Evolutionary conservation across 441 rosid species (phyloP), one percentile per base, ranked within the genome.

Genomic region (Kokia cookei): DNA sequence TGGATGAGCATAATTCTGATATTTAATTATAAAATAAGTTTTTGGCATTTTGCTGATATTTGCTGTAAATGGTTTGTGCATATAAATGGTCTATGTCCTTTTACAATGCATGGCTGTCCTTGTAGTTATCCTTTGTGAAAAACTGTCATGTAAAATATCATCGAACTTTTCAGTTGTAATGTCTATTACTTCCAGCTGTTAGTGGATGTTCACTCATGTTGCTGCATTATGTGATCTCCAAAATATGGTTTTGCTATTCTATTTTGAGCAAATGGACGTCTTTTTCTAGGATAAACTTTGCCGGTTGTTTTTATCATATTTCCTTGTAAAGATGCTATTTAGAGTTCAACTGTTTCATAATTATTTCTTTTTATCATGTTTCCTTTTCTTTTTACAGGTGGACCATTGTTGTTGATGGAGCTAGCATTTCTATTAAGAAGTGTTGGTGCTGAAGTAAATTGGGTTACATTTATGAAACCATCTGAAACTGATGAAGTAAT

Each of bases 351-450:
- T 35, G 15, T 47, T 50, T 61, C 26, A 43, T 57, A 61, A 14
- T 17, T 13, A 13, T 68, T 42, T 68, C 50, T 43, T 55, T 15
- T 69, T 32, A 26, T 55, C 24, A 65, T 26, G 17, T 26, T 74
- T 65, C 61, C 24, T 45, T 74, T 65, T 24, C 19, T 53, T 26
- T 73, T 72, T 71, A 48, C 69, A 85, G 91, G 92, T 66, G 92
- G 92, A 47, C 92, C 90, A 11, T 77, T 88, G 78, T 54, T 86
- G 82, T 82, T 88, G 79, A 86, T 88, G 90, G 92, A 88, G 79
- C 81, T 86, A 43, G 90, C 90, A n/a, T 88, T 88, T 84, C 82
- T 88, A n/a, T 75, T 88, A 69, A 81, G 92, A 71, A 57, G 84
- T 70, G 92, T 88, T 68, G 92, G 92, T 43, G 80, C 92, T 67